Evolutionary conservation across 2,329 filamentous ascomycete species (phyloP), one percentile per base, ranked within the genome.

Genomic region (Colletotrichum noveboracense): DNA sequence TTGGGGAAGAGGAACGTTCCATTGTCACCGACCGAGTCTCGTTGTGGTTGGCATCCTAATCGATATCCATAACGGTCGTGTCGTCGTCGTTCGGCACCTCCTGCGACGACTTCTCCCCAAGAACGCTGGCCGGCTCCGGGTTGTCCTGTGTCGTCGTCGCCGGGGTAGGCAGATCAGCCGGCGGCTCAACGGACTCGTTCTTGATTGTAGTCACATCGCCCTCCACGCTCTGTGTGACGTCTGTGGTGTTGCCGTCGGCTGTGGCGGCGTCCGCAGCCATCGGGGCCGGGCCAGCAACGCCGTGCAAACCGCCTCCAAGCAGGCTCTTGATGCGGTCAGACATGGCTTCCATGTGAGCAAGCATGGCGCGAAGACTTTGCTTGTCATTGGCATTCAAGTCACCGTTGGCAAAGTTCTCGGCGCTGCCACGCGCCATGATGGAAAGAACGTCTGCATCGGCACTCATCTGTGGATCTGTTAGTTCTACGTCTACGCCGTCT

Each of bases 361-460:
- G 84, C 80, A 90, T 87, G 43, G 86, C 86, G 56, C 87, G 85
- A 21, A 92, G 85, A 66, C 87, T 84, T 43, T 83, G 79, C 74
- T 84, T 84, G 78, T 91, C 89, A 28, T 82, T 80, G 4, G 83
- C 79, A 18, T 82, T 83, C 24, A 91, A 81, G n/a, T 83, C 79
- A 24, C 85, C 83, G 28, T 77, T 77, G 16, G 84, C 82, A 34
- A 91, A 82, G 69, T 86, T 87, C 55, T 85, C 80, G 2, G 87
- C 83, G 78, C 87, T 87, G 66, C 84, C 85, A 56, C 85, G 86
- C n/a, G 88, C 86, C 81, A 91, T 89, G 69, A 91, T 78, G 10
- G 87, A 81, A 28, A 91, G 78, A n/a, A 89, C 79, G 32, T 79
- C 80, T 3, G 86, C 83, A 69, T 88, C 87, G 26, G 89, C 88